Conservation (phyloP, 345 rosid species). For the Citrus maxima region DNA sequence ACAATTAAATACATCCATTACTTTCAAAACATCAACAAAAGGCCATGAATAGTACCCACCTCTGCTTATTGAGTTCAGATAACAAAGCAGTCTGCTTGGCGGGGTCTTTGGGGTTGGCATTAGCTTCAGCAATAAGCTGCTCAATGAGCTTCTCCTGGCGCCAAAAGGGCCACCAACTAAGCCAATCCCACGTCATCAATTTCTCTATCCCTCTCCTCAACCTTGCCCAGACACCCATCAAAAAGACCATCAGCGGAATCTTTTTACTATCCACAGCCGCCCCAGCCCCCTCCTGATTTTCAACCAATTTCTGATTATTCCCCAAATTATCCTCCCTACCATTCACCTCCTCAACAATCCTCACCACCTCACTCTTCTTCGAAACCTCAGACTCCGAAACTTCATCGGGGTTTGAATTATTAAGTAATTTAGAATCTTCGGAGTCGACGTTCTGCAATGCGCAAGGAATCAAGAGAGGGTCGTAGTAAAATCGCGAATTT, state of each 20-base stretch:
- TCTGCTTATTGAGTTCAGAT: conserved; percentile 85
- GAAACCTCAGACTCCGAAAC: conserved; percentile 20
- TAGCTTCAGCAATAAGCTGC: conserved; percentile 74
- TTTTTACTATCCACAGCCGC: conserved; percentile 26
- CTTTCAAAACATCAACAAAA: background rate
- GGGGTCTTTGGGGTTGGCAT: conserved; percentile 74
- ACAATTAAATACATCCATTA: background rate
- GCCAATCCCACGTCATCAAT: conserved; percentile 57
- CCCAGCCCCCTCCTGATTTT: conserved; percentile 11
- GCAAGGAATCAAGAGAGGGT: conserved; percentile 29
- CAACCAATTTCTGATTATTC: conserved; percentile 24
- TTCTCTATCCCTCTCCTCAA: conserved; percentile 44
- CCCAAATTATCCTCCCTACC: conserved; percentile 9
- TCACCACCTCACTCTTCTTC: conserved; percentile 11
- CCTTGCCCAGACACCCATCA: conserved; percentile 65
- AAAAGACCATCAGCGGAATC: conserved; percentile 43
- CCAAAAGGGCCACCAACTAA: conserved; percentile 76
- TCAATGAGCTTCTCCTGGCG: conserved; percentile 67
- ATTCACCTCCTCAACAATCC: conserved; percentile 8
- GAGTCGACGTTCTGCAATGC: conserved; percentile 53
- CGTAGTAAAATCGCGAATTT: conserved; percentile 11
- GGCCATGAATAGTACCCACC: conserved; percentile 26
- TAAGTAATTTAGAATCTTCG: conserved; percentile 31
- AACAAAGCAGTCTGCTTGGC: conserved; percentile 65
- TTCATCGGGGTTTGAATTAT: conserved; percentile 3